Conservation (phyloP, 2,329 filamentous ascomycete species). For the Ambrosiella beaveri region DNA sequence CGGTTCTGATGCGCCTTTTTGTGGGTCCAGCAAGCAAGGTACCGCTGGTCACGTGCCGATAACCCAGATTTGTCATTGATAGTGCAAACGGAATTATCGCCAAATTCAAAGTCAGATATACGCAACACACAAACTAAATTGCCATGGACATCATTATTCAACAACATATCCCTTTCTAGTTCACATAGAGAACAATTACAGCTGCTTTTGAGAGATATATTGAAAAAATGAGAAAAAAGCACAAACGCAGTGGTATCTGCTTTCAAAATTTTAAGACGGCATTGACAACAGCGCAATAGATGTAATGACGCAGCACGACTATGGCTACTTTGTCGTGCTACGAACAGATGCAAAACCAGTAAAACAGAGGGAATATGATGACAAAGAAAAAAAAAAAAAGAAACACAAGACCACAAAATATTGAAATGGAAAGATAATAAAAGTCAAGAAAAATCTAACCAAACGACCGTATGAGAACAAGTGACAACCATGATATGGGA, state of each 20-base stretch:
- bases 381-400: conserved; percentile 18
- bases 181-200: not conserved
- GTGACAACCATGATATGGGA: too few species aligned
- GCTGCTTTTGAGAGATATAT: not conserved
- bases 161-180: too few species aligned
- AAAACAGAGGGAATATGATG: conserved; percentile 5
- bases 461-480: not conserved
- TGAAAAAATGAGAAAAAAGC: not conserved
- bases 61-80: not conserved
- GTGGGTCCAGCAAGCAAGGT: not conserved
- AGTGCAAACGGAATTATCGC: not conserved
- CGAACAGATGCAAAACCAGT: conserved; percentile 2
- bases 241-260: conserved; percentile 2
- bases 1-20: conserved; percentile 3
- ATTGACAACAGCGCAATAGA: conserved; percentile 2
- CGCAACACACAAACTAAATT: not conserved
- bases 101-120: not conserved
- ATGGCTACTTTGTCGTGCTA: conserved; percentile 1
- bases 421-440: conserved; percentile 1
- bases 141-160: not conserved
- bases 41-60: not conserved
- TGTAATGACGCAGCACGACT: conserved; percentile 3
- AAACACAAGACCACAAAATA: conserved; percentile 16
- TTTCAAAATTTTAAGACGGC: not conserved
- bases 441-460: conserved; percentile 1